phyloP scores from a whole-genome alignment of 2,329 filamentous ascomycete species.

The Rasamsonia emersonii region DNA sequence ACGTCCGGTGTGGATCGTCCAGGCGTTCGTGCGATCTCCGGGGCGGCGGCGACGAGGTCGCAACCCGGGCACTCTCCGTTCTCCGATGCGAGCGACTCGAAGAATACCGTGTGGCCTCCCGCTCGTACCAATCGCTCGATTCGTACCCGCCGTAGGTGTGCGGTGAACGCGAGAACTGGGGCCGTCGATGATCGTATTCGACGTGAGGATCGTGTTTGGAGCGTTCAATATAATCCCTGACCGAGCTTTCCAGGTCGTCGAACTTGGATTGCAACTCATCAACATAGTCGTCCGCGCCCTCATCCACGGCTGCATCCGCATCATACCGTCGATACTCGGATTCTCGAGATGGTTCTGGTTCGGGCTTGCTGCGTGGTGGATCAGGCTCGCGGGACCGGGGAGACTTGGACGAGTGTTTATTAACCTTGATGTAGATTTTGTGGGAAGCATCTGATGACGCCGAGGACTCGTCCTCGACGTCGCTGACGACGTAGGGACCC shows the following conservation, averaged over 20 bases:
- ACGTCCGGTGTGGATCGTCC: constrained; percentile 14
- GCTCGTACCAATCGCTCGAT: constrained; percentile 15
- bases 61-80: constrained; percentile 10
- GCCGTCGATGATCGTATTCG: constrained; percentile 16
- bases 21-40: constrained; percentile 23
- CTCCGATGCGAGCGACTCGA: constrained; percentile 20
- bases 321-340: constrained; percentile 6
- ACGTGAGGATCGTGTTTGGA: constrained; percentile 17
- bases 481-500: constrained; percentile 16
- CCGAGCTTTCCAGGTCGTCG: constrained; percentile 20
- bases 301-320: constrained; percentile 11
- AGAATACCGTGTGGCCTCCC: constrained; percentile 23
- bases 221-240: constrained; percentile 32
- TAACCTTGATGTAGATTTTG: too few relatives aligned
- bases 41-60: constrained; percentile 17
- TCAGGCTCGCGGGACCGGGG: constrained; percentile 15
- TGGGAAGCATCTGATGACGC: too few relatives aligned
- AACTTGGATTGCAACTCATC: constrained; percentile 25
- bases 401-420: constrained; percentile 14
- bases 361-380: constrained; percentile 8
- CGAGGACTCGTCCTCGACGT: constrained; percentile 27
- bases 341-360: constrained; percentile 12
- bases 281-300: constrained; percentile 18
- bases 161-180: constrained; percentile 26
- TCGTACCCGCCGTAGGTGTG: constrained; percentile 21